phyloP scores from a whole-genome alignment of 1,284 basidiomycete species.

The Apiotrichum veenhuisii region DNA sequence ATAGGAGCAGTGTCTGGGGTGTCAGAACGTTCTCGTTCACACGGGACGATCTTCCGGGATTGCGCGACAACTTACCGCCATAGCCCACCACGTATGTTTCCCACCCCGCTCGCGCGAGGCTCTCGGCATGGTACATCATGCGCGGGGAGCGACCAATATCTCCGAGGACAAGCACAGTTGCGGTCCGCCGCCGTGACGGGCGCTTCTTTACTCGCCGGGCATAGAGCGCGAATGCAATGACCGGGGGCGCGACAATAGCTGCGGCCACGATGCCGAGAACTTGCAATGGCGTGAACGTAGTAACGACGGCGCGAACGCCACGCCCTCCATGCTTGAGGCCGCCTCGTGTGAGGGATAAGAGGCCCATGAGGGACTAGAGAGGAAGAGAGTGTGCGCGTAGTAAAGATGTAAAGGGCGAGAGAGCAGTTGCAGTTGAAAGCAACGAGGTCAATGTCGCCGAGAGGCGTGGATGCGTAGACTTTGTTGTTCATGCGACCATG shows the following conservation, averaged over 20 bases:
- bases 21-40: background rate
- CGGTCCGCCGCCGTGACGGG: slow-evolving; percentile 49
- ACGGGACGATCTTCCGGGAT: too few relatives aligned
- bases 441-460: background rate
- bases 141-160: slow-evolving; percentile 93
- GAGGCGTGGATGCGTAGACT: background rate
- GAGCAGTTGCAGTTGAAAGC: background rate
- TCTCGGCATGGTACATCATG: slow-evolving; percentile 98
- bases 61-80: slow-evolving; percentile 58
- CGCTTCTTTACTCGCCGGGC: slow-evolving; percentile 12
- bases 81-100: slow-evolving; percentile 82
- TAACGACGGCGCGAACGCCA: background rate
- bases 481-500: too few relatives aligned
- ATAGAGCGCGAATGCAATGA: slow-evolving; percentile 11
- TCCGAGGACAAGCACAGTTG: slow-evolving; percentile 86
- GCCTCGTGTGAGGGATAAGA: background rate
- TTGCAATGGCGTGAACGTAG: background rate
- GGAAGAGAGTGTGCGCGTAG: background rate
- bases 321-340: background rate
- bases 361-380: background rate
- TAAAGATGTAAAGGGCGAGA: background rate
- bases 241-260: slow-evolving; percentile 7
- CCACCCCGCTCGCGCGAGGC: slow-evolving; percentile 77
- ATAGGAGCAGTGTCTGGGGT: slow-evolving; percentile 67
- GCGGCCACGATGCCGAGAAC: slow-evolving; percentile 10